Conservation (phyloP, 345 rosid species). For the Acer negundo region DNA sequence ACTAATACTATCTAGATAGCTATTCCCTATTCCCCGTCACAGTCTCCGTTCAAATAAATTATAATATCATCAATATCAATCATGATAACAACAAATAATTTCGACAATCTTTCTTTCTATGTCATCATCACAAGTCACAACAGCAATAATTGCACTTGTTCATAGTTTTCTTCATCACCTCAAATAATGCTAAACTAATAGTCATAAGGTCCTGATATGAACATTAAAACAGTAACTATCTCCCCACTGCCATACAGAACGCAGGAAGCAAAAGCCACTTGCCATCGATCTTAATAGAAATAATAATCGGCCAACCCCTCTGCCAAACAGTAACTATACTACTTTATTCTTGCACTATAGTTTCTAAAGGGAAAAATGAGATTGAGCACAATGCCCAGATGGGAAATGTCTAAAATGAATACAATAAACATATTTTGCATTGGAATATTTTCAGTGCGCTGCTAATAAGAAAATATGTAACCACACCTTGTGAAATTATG, state of each 20-base stretch:
- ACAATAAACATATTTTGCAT: background rate
- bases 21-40: no score
- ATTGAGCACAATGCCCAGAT: conserved; percentile 1
- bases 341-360: background rate
- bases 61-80: background rate
- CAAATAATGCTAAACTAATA: background rate
- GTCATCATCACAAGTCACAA: background rate
- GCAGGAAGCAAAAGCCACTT: background rate
- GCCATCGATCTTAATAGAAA: background rate
- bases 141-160: background rate
- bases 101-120: background rate
- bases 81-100: background rate
- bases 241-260: background rate
- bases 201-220: background rate
- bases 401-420: background rate
- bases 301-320: background rate
- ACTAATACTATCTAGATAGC: no score
- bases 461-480: background rate
- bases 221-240: background rate
- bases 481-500: background rate
- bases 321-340: background rate
- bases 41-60: no score
- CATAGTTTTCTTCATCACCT: background rate
- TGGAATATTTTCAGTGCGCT: background rate
- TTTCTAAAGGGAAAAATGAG: background rate